Base-by-base conservation (phyloP, 768 basidiomycete species). In the Hysterangium stoloniferum region DNA sequence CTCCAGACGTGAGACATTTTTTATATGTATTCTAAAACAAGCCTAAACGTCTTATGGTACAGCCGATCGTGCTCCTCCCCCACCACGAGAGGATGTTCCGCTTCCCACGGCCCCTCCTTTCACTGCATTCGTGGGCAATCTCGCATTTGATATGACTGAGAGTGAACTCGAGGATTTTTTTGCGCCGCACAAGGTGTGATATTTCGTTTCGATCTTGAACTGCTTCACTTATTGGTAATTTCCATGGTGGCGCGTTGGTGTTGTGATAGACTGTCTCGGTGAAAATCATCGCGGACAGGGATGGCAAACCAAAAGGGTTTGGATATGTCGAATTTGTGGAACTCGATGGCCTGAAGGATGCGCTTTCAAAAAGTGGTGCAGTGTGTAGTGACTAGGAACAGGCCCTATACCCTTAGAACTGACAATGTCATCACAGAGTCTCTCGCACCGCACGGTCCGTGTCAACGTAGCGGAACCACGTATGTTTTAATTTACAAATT, bases 261-360 rank as follows among this genome's bases (percentile, higher is more conserved):
- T 45, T 38, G 36, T 12, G 1, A 20, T 60, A 90, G 86, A 75
- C 82, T 55, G 86, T 86, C 63, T 82, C 83, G 17, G 78, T 91
- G 56, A 94, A 97, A 71, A 87, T 98, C 54, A 95, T 98, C 66
- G 84, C 78, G 62, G 94, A 94, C 59, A 77, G 80, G 52, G 93
- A 94, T 47, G 93, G 94, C 43, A 92, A 91, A 64, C 90, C 94
- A 17, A 97, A 97, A 66, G 96, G 96, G 1, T 98, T 97, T 68
- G 96, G 95, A 29, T 98, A 99, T 64, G 81, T 97, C 52, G 96
- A 99, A 64, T 98, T 98, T 61, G 77, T 75, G n/a, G 85, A 84
- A 46, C 61, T 92, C 52, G 90, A 94, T 17, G 84, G 80, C 41
- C 69, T 98, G 45, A 94, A 94, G 68, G 82, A 82, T 52, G 96